Conservation (phyloP, 129 eudicot species). For the Helichrysum umbraculigerum region DNA sequence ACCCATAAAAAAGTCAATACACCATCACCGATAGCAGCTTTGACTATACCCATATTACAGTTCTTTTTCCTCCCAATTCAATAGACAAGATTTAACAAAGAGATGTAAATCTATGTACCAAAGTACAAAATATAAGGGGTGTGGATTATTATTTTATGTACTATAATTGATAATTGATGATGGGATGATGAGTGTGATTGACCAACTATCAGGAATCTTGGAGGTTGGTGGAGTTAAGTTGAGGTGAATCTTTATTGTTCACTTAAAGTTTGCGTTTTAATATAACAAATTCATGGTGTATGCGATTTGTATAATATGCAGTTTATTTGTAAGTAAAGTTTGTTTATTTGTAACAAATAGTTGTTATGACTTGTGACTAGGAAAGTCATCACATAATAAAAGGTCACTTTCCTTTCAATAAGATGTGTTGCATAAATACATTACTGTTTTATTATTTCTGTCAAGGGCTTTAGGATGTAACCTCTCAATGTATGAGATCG, state of each 20-base stretch:
- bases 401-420: no score
- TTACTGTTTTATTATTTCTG: no score
- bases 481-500: no score
- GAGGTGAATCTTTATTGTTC: neutral
- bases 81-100: neutral
- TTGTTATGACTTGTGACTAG: conserved; percentile 1
- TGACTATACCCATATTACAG: conserved; percentile 45
- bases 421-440: no score
- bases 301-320: no score
- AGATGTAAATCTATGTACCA: neutral
- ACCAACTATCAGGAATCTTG: conserved; percentile 5
- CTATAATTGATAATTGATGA: neutral
- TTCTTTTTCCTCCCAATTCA: neutral
- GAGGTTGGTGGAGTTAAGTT: neutral
- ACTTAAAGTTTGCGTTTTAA: neutral
- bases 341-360: no score
- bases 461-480: no score
- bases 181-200: conserved; percentile 8
- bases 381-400: conserved; percentile 32
- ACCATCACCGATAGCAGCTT: conserved; percentile 47
- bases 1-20: conserved; percentile 63
- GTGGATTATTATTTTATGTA: neutral
- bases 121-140: neutral
- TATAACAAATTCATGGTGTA: no score
- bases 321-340: no score